Percentiles rank a stretch among this genome's conserved stretches.
Conservation (phyloP, 2,329 filamentous ascomycete genomes). For the Colletotrichum camelliae region DNA sequence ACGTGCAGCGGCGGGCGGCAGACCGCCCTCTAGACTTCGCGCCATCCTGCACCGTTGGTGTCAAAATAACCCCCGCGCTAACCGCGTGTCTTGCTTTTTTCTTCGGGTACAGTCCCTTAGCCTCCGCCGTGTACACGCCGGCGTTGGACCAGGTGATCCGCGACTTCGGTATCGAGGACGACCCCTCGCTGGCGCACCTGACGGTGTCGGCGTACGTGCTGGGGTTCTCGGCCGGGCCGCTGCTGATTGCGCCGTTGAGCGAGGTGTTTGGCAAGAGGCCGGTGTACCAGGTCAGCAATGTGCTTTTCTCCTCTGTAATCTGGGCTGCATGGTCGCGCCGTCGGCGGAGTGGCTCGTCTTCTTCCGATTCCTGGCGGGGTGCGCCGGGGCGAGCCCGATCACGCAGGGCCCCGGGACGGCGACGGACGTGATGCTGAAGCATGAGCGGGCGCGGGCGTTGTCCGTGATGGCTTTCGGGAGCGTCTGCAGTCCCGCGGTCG, state of each 20-base stretch:
- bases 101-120: not conserved
- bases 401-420: constrained; percentile 1
- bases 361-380: constrained; percentile 6
- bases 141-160: not conserved
- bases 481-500: constrained; percentile 3
- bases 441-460: not conserved
- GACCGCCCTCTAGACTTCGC: not conserved
- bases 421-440: not conserved
- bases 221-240: constrained; percentile 4
- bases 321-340: constrained; percentile 2
- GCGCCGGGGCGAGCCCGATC: constrained; percentile 4
- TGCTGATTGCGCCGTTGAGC: not conserved
- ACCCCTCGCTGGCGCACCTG: not conserved
- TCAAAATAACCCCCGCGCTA: not conserved
- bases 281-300: not conserved
- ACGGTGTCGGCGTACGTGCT: constrained; percentile 9
- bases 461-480: constrained; percentile 8
- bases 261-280: not conserved
- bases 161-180: not conserved
- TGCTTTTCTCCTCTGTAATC: not conserved
- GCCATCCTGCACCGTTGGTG: not conserved
- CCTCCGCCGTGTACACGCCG: constrained; percentile 13
- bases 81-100: not conserved
- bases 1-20: not conserved
- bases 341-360: not conserved